A percentile compares a stretch with the other conserved stretches of the same genome.
These are phyloP conservation scores for Helicocarpus griseus DNA, from an alignment of 2,329 filamentous ascomycete species.

Conservation along the genomic window DNA sequence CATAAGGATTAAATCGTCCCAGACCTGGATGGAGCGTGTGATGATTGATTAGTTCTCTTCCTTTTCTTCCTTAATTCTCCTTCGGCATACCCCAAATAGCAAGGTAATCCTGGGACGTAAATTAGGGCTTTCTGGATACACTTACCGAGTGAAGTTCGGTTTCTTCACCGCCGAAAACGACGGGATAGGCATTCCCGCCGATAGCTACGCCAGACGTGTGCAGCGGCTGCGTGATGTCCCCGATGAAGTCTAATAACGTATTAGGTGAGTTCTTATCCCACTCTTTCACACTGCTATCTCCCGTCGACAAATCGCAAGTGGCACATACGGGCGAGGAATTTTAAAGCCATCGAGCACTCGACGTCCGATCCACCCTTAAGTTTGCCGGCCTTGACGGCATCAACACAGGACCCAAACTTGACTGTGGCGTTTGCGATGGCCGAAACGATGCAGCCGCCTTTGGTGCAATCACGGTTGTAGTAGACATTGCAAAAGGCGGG, in stretches of 20 bases:
- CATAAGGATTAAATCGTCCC: conserved; percentile 4
- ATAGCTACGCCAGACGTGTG: conserved; percentile 29
- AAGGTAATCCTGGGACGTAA: too few relatives aligned
- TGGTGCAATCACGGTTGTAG: conserved; percentile 28
- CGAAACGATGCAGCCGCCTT: conserved; percentile 31
- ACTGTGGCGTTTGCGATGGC: conserved; percentile 34
- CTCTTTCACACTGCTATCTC: not conserved
- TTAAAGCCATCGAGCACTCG: conserved; percentile 5
- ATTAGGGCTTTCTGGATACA: not conserved
- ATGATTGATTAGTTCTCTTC: not conserved
- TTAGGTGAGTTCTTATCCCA: not conserved
- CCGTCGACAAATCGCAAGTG: not conserved
- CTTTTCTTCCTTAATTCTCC: not conserved
- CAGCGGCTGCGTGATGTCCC: conserved; percentile 33
- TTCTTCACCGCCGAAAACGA: conserved; percentile 10
- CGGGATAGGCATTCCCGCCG: conserved; percentile 30
- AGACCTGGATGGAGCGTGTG: conserved; percentile 2
- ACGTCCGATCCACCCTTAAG: not conserved
- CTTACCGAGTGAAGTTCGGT: conserved; percentile 6
- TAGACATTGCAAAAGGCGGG: conserved; percentile 22
- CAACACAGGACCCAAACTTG: conserved; percentile 25
- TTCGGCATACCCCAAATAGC: too few relatives aligned
- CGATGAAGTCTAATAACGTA: conserved; percentile 24
- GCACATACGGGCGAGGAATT: conserved; percentile 17
- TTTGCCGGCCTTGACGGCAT: conserved; percentile 1